Evolutionary conservation across 768 basidiomycete species (phyloP), one percentile per base, ranked within the genome.

Genomic region (Lactarius sanguifluus): DNA sequence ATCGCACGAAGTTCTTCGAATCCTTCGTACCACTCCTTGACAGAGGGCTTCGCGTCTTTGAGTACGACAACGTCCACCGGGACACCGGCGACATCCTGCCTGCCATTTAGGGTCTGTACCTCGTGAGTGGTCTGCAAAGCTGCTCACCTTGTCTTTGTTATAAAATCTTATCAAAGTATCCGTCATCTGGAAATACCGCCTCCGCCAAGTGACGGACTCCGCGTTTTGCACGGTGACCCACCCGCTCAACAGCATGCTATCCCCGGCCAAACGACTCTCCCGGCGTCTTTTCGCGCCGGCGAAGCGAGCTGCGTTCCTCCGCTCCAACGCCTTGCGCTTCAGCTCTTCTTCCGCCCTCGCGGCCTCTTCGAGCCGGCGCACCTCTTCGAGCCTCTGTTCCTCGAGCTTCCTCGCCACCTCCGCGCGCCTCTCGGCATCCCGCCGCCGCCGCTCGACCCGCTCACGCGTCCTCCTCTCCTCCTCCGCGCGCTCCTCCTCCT

Each of bases 1-100:
- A 69, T 68, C 18, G 69, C 58, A 36, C 69, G 66, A 13, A 69
- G 55, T 47, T 69, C 69, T 25, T 69, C 69, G 25, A 68, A 69
- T 15, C 69, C 69, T 30, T 69, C 67, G 56, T 64, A 56, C 69
- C 69, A 69, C 50, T 69, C 69, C 30, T 68, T 68, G 23, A 61
- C 38, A 3, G 23, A 47, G 3, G 57, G 56, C 1, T 47, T 43
- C 10, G 57, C 15, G 23, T 1, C 25, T 9, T 62, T 67, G 32
- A 69, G 68, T 4, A 38, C 54, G 54, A 69, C 25, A 15, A 62
- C 61, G 30, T 69, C 68, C 34, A 59, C 34, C 15, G 67, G 68
- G 34, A 16, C 23, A 45, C 43, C 58, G 5, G 20, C 34, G 25
- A 64, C 20, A 34, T 67, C 66, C 66, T 69, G 38, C 4, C 40